Evolutionary conservation across 2,329 filamentous ascomycete species (phyloP), one percentile per base, ranked within the genome.

Genomic region (Fusarium sp.): DNA sequence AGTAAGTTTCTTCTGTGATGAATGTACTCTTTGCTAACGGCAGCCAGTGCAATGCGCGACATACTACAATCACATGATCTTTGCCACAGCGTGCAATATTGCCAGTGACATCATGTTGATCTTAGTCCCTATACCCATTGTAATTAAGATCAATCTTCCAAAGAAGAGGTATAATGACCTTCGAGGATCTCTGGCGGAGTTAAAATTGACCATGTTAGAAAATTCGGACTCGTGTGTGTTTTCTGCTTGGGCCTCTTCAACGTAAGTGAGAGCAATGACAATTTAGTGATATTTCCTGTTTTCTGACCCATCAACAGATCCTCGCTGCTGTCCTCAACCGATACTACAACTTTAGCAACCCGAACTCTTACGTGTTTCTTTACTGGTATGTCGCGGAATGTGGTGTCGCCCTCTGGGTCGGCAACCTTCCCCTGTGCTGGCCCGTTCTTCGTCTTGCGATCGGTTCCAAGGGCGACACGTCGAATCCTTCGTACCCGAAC

Each of bases 321-420:
- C 77, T 90, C 15, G 85, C 86, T 18, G 86, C 87, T 13, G 82
- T 86, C 7, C 78, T 90, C 17, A 90, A 89, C 78, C 88, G 89
- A 63, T 87, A 88, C 72, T 89, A 88, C 77, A 88, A 86, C 44
- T 89, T 90, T 63, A 83, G 78, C 17, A 77, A 87, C 20, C 86
- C 86, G 1, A 89, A 87, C 73, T 86, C 85, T 4, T 79, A 80
- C 15, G 77, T 85, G 38, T 90, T 88, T 81, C 83, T 88, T 0
- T 85, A 85, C 68, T 90, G 88, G 87, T 88, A 89, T 67, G 83
- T 88, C 10, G 83, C 87, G 28, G 88, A 90, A 73, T 83, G 84
- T 14, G 86, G 84, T 44, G 88, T 88, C 0, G 86, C 87, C 7
- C 81, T 90, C 40, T 82, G 89, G 49, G 87, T 90, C 17, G 84